Base-by-base conservation (phyloP, 2,329 filamentous ascomycete genomes). In the Exophiala spinifera region DNA sequence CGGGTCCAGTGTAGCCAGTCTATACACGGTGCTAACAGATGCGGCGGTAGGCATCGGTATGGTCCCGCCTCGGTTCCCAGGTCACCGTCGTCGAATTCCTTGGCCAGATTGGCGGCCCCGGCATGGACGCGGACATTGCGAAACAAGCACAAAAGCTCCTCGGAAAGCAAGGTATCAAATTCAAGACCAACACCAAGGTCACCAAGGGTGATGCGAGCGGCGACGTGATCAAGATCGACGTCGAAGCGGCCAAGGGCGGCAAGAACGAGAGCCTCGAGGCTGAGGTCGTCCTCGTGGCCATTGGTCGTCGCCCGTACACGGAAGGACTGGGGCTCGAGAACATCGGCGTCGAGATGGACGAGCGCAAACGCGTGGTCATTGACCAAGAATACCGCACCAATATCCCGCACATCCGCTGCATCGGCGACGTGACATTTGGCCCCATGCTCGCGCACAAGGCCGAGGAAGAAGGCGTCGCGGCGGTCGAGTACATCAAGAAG, bases 371-470 rank as follows among this genome's bases (percentile, higher is more conserved):
- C 67, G 81, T 99, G 61, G 88, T 99, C 67, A 96, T 99, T 71
- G 94, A 99, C 80, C 91, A 91, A 66, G 92, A 99, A 76, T 99
- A 96, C 83, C 91, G 94, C 76, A 99, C 94, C 69, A 97, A 96
- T 80, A 79, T 94, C 64, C 89, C 91, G 45, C 94, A 99, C 79
- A 96, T 99, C 73, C 91, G 94, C 67, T 94, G 92, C 67, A 88
- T 97, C 64, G 94, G 94, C 69, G 94, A 97, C 74, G 89, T 85
- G 70, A 99, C 94, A 44, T 99, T 99, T 72, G 94, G 94, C 8
- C 91, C 91, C 69, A 99, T 99, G 94, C 86, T 99, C 68, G 94
- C 94, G 51, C 94, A 99, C 83, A 99, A 99, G 83, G 94, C 94
- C 48, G 94, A 99, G 77, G 94, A 99, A 77, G 94, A 99, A 77